phyloP scores from a whole-genome alignment of 768 basidiomycete genomes.

The Vishniacozyma victoriae region DNA sequence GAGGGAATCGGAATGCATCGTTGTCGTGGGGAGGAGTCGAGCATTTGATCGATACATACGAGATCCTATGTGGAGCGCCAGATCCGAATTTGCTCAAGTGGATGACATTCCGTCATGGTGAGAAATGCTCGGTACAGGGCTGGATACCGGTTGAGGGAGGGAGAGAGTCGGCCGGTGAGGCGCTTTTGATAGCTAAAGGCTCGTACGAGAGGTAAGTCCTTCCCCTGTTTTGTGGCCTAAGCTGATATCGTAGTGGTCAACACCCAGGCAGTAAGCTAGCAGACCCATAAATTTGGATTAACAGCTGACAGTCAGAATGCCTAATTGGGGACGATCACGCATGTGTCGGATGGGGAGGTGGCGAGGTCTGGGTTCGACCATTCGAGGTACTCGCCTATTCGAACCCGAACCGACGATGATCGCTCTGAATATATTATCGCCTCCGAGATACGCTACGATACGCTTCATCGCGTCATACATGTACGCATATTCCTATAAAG shows the following conservation, averaged over 20 bases:
- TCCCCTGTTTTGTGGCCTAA: not conserved
- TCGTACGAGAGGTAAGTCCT: conserved; percentile 36
- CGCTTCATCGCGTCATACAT: not conserved
- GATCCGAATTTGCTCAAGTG: conserved; percentile 33
- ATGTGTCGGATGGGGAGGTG: conserved; percentile 44
- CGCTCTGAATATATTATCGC: conserved; percentile 1
- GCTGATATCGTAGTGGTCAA: conserved; percentile 22
- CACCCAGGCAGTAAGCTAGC: conserved; percentile 36
- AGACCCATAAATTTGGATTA: not conserved
- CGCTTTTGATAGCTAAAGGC: conserved; percentile 37
- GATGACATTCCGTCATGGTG: conserved; percentile 36
- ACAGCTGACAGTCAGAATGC: conserved; percentile 25
- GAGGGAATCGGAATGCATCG: conserved; percentile 17
- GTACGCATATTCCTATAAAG: not conserved
- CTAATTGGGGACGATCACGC: conserved; percentile 43
- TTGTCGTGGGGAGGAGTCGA: conserved; percentile 42
- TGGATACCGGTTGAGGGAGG: conserved; percentile 44
- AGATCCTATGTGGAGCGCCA: conserved; percentile 39
- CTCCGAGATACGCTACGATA: not conserved
- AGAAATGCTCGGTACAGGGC: conserved; percentile 21
- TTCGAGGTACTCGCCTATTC: conserved; percentile 39
- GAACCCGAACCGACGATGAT: conserved; percentile 14
- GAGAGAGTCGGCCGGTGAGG: conserved; percentile 30
- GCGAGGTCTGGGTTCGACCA: conserved; percentile 44
- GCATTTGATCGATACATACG: conserved; percentile 31